Base-by-base conservation (phyloP, 352 stramenopile genomes). In the Globisporangium lucens region DNA sequence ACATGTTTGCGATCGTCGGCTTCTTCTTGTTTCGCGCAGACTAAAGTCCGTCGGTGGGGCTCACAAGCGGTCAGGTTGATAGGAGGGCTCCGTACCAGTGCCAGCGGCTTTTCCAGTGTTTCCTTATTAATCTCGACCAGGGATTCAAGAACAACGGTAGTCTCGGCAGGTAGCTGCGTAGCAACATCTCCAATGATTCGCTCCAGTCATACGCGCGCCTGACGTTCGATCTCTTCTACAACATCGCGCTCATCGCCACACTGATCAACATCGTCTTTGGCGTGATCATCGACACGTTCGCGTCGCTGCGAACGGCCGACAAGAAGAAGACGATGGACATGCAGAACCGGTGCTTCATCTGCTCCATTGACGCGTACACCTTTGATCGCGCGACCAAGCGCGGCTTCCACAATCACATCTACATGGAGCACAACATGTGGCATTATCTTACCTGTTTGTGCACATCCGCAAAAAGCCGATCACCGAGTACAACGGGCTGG, bases 281-380 rank as follows among this genome's bases (percentile, higher is more conserved):
- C 29, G 79, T 93, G 22, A 93, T 93, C 66, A 90, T 93, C 61
- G 85, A 93, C 59, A 93, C 78, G 20, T 93, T 93, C 61, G 85
- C 85, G 38, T 88, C 80, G n/a, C 65, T 93, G 47, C 83, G 85
- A 4, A 82, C 75, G 0, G 73, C 79, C 2, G 83, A 93, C 68
- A 76, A 86, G 53, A 80, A 91, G 41, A 91, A 85, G 65, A 71
- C 77, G 8, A 73, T 80, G 65, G 85, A 91, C 43, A 89, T 90
- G 77, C 78, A 85, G 49, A 83, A 73, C 15, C 82, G 83, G 3
- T 93, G 85, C 59, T 93, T 93, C 47, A 91, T 93, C 57, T 93
- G 85, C 74, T 91, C 85, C 1, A 89, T 90, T 60, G 83, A 93
- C 53, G 83, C 81, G 9, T 91, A 91, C 73, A 86, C 83, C 1